Evolutionary conservation across 2,329 filamentous ascomycete genomes (phyloP), one percentile per base, ranked within the genome.

Genomic region (Monosporascus sp.): DNA sequence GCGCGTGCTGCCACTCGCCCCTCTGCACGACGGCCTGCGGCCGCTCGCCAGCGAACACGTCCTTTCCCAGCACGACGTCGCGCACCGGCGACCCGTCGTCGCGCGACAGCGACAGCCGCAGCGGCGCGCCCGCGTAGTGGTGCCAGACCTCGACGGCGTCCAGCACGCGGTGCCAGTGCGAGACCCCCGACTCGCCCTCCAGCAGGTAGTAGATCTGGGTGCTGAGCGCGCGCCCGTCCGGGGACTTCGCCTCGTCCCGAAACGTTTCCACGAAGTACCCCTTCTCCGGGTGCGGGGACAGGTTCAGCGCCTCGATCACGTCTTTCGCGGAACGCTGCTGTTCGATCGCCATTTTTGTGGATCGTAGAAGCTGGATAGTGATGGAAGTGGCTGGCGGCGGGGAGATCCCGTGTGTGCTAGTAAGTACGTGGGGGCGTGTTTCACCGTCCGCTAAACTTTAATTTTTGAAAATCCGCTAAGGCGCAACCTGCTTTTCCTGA

Each of bases 171-270:
- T 81, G 78, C 78, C 77, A 81, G 53, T 72, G 62, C 4, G 78
- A 81, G 18, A 69, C 58, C 0, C 74, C 72, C 1, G 58, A 64
- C 7, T 64, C 56, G 37, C 74, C 73, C 51, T 79, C 72, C 5
- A 81, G 72, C 0, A 80, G 70, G 58, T 80, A 80, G 67, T 80
- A 81, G 60, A 80, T 81, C 48, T 70, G 71, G 1, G 78, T 79
- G 65, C 74, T 78, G 52, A 67, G 54, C 0, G 75, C 68, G 55
- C 74, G 74, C 41, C 60, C 65, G 11, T 63, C 59, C 37, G 48
- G 48, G 15, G 57, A 24, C 0, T 54, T 63, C 1, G 58, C 53
- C 0, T 61, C 2, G 59, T 80, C 77, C 35, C 70, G 68, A 57
- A 77, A 80, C 0, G 72, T 78, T 58, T 80, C 69, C 50, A 71